Base-by-base conservation (phyloP, 805 yeast genomes). In the Metschnikowia sp. region DNA sequence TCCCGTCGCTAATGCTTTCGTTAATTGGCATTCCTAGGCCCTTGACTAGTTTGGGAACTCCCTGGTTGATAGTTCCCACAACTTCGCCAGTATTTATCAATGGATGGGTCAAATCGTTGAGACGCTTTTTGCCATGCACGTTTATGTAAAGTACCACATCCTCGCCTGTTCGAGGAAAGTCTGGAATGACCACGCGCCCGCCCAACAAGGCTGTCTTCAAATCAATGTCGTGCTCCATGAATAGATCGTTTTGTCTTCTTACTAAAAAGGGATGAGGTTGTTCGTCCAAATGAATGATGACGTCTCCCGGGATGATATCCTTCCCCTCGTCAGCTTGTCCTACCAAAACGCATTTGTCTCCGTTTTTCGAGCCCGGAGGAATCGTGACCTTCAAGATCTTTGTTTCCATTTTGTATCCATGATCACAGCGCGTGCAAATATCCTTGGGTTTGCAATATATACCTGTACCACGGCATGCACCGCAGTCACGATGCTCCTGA, bases 311-410 rank as follows among this genome's bases (percentile, higher is more conserved):
- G 3, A 76, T 64, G 3, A 80, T 66, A 50, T 75, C 71, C 15
- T 76, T 61, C 0, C 81, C 85, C 61, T 84, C 86, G 57, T 85
- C 90, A 0, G 84, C 87, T 55, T 79, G 83, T 6, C 82, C 79
- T n/a, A 74, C 66, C 18, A 83, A 64, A 1, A 80, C 66, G 15
- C 83, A 72, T 39, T 69, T 64, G 50, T 81, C 81, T 0, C 83
- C 82, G 42, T 76, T 61, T 36, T 65, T 64, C 36, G 80, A 69
- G 2, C 91, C 91, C 3, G 82, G 81, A 13, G 75, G 72, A 2
- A 83, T 69, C n/a, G 66, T 65, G 8, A 84, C 73, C 40, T 75
- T 72, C 30, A 84, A 63, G 9, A 83, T 70, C 49, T 78, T 78
- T 32, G 77, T 69, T 38, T 70, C 78, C 48, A 75, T 70, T 13